Evolutionary conservation across 768 basidiomycete species (phyloP).

Genomic region (Fistulinella prunicolor): DNA sequence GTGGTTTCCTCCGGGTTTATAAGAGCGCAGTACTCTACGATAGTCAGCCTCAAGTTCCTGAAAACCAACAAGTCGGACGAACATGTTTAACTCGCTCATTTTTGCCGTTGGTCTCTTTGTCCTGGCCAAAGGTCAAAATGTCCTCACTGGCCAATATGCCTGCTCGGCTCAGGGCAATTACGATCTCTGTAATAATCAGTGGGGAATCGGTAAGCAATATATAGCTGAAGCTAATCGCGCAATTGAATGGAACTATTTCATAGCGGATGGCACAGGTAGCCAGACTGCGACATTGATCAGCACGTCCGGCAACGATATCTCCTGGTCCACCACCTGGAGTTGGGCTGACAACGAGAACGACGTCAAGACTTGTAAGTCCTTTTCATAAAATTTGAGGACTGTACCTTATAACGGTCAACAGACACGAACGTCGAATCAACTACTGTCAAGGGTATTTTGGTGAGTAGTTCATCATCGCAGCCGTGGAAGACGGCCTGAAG

Average conservation of each 20-base stretch:
- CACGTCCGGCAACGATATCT: constrained; percentile 37
- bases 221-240: not conserved
- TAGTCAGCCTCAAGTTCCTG: not conserved
- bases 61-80: not conserved
- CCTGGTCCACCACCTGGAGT: constrained; percentile 53
- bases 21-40: not conserved
- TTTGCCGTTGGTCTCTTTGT: constrained; percentile 9
- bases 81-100: constrained; percentile 15
- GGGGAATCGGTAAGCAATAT: constrained; percentile 42
- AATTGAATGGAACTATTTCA: not conserved
- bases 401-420: constrained; percentile 12
- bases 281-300: constrained; percentile 47
- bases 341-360: constrained; percentile 50
- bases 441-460: constrained; percentile 48
- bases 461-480: constrained; percentile 10
- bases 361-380: constrained; percentile 53
- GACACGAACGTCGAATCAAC: constrained; percentile 51
- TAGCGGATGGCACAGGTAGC: constrained; percentile 45
- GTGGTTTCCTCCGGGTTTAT: not conserved
- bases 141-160: constrained; percentile 41
- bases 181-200: constrained; percentile 56
- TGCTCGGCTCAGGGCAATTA: constrained; percentile 47
- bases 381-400: not conserved
- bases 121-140: constrained; percentile 5
- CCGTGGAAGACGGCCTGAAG: not conserved